Conservation (phyloP, 108 stramenopile species). For the Aurantiochytrium sp. region DNA sequence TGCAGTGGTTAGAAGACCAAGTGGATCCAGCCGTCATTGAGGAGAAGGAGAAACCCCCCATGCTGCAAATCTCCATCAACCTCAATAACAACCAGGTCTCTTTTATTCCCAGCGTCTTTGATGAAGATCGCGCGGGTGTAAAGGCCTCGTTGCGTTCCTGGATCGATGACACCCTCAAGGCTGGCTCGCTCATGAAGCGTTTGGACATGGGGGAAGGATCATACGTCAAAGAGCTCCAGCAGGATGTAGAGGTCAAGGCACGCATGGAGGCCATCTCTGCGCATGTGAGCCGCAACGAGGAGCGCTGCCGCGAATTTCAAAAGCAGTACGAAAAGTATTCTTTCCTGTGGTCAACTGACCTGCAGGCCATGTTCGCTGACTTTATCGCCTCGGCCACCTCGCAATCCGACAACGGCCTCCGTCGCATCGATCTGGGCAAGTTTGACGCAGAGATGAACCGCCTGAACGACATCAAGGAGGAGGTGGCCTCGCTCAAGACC, state of each 20-base stretch:
- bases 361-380: conserved; percentile 55
- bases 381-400: conserved; percentile 32
- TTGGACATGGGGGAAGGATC: conserved; percentile 66
- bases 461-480: conserved; percentile 61
- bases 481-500: conserved; percentile 43
- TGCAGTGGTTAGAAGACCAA: conserved; percentile 62
- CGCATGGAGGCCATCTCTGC: conserved; percentile 60
- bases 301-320: conserved; percentile 54
- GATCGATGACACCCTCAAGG: conserved; percentile 67
- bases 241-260: conserved; percentile 55
- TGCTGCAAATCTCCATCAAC: conserved; percentile 68
- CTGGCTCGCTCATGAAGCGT: conserved; percentile 66
- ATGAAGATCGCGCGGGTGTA: not conserved
- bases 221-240: conserved; percentile 68
- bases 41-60: conserved; percentile 54
- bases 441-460: conserved; percentile 65
- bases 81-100: conserved; percentile 47
- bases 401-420: not conserved
- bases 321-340: conserved; percentile 58
- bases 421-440: conserved; percentile 58
- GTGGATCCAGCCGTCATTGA: conserved; percentile 55
- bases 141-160: conserved; percentile 26
- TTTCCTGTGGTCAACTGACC: conserved; percentile 67
- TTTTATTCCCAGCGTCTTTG: conserved; percentile 51
- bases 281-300: conserved; percentile 51